A percentile compares a stretch with the other conserved stretches of the same genome.
Conservation (phyloP, 2,329 filamentous ascomycete genomes). For the Clarireedia homoeocarpa region DNA sequence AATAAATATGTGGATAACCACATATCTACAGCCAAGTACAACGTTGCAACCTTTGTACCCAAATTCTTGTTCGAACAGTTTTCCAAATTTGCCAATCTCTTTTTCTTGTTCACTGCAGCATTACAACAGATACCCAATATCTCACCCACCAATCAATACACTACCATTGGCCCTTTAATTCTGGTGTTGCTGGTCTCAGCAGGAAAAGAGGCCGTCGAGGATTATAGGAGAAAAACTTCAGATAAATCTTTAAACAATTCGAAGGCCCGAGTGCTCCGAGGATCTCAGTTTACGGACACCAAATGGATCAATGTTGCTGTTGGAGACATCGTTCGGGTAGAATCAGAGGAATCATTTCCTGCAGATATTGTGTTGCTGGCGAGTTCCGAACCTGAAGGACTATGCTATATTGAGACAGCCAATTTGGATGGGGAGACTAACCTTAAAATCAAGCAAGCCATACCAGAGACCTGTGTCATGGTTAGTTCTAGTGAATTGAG, state of each 20-base stretch:
- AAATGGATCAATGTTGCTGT: constrained; percentile 93
- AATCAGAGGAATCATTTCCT: constrained; percentile 92
- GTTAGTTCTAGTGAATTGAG: constrained; percentile 84
- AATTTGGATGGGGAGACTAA: constrained; percentile 98
- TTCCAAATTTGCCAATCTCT: constrained; percentile 97
- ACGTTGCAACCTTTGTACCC: constrained; percentile 81
- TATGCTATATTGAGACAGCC: constrained; percentile 98
- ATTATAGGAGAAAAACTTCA: constrained; percentile 80
- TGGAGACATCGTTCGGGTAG: constrained; percentile 85
- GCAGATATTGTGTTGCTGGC: constrained; percentile 88
- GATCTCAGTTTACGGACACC: constrained; percentile 75
- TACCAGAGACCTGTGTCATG: constrained; percentile 82
- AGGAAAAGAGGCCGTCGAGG: constrained; percentile 88
- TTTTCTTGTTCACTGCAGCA: constrained; percentile 95
- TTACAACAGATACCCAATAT: constrained; percentile 93
- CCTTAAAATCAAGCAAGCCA: constrained; percentile 94
- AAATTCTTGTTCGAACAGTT: constrained; percentile 99
- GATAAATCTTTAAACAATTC: constrained; percentile 85
- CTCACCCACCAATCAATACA: constrained; percentile 91
- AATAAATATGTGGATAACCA: constrained; percentile 96
- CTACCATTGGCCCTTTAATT: constrained; percentile 87
- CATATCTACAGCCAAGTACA: constrained; percentile 97
- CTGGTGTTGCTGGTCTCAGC: constrained; percentile 92
- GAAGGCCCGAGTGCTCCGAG: constrained; percentile 73
- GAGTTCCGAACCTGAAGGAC: constrained; percentile 90